Percentiles rank a stretch among this genome's conserved stretches.
phyloP scores from a whole-genome alignment of 2,329 filamentous ascomycete genomes.

The Penicillium palitans region DNA sequence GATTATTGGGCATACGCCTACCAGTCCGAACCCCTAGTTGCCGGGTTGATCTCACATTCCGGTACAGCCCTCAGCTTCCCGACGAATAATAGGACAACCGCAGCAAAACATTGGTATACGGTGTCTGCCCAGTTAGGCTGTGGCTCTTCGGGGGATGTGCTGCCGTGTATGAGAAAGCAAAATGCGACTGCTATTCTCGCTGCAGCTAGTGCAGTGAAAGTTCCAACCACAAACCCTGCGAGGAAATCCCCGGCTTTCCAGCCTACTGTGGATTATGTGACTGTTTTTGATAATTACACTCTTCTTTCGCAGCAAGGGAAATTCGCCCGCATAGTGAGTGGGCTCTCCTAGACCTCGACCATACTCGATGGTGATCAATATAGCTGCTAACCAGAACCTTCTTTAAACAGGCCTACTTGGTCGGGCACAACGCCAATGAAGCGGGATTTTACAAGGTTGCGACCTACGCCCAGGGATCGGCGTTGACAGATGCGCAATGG shows the following conservation, averaged over 20 bases:
- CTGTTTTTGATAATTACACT: conserved; percentile 47
- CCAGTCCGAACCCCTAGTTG: conserved; percentile 37
- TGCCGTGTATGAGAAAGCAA: conserved; percentile 43
- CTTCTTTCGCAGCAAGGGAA: not conserved
- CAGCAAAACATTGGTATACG: conserved; percentile 47
- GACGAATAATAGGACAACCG: conserved; percentile 35
- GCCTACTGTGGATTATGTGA: conserved; percentile 43
- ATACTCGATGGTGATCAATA: not conserved
- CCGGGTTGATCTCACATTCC: conserved; percentile 39
- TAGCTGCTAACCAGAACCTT: not conserved
- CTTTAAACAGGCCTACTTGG: conserved; percentile 38
- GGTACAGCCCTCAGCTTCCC: conserved; percentile 47
- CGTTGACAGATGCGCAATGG: conserved; percentile 43
- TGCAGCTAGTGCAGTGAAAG: conserved; percentile 40
- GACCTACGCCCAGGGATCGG: conserved; percentile 42
- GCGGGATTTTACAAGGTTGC: conserved; percentile 51
- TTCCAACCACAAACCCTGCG: conserved; percentile 31
- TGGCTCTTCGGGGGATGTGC: conserved; percentile 27
- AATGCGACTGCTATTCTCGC: conserved; percentile 39
- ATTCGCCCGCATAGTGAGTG: not conserved
- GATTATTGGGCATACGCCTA: conserved; percentile 37
- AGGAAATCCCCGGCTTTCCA: conserved; percentile 40
- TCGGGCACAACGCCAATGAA: conserved; percentile 50
- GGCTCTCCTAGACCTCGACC: not conserved
- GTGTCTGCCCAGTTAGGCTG: conserved; percentile 44